Evolutionary conservation across 768 basidiomycete species (phyloP).

Genomic region (Podaxis sp.): DNA sequence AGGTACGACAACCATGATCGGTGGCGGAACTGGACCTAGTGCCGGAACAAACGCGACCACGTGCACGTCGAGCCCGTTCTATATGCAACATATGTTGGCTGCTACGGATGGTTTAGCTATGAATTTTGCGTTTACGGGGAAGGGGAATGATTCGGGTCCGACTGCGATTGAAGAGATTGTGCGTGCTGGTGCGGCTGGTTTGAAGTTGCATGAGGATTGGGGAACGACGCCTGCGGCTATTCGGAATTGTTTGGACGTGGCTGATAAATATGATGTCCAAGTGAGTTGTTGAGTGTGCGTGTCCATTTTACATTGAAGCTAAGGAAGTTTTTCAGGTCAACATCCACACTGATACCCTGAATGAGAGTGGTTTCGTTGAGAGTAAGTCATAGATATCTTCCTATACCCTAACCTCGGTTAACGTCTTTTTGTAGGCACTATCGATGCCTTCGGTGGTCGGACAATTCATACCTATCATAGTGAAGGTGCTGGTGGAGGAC

Average conservation of each 20-base stretch:
- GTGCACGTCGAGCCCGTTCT: slow-evolving; percentile 88
- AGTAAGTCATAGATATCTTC: slow-evolving; percentile 44
- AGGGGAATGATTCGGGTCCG: slow-evolving; percentile 88
- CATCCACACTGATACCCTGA: slow-evolving; percentile 96
- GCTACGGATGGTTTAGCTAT: slow-evolving; percentile 89
- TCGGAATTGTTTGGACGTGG: slow-evolving; percentile 71
- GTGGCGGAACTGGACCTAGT: slow-evolving; percentile 93
- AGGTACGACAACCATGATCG: slow-evolving; percentile 92
- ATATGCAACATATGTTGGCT: slow-evolving; percentile 86
- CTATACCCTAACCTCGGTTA: background rate
- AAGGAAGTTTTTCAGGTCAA: slow-evolving; percentile 51
- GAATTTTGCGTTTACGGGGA: slow-evolving; percentile 95
- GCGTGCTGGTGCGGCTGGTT: slow-evolving; percentile 78
- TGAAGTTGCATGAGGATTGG: slow-evolving; percentile 99
- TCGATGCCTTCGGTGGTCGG: slow-evolving; percentile 83
- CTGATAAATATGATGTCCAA: slow-evolving; percentile 92
- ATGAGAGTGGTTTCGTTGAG: slow-evolving; percentile 97
- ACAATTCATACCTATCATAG: slow-evolving; percentile 98
- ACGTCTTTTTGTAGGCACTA: slow-evolving; percentile 55
- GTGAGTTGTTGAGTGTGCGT: slow-evolving; percentile 34
- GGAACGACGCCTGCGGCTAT: slow-evolving; percentile 87
- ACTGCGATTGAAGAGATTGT: slow-evolving; percentile 78
- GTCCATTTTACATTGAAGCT: background rate
- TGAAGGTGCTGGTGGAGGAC: slow-evolving; percentile 95
- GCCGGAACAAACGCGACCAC: slow-evolving; percentile 92